Conservation (phyloP, 169 alveolate species). For the Plasmodium blacklocki region DNA sequence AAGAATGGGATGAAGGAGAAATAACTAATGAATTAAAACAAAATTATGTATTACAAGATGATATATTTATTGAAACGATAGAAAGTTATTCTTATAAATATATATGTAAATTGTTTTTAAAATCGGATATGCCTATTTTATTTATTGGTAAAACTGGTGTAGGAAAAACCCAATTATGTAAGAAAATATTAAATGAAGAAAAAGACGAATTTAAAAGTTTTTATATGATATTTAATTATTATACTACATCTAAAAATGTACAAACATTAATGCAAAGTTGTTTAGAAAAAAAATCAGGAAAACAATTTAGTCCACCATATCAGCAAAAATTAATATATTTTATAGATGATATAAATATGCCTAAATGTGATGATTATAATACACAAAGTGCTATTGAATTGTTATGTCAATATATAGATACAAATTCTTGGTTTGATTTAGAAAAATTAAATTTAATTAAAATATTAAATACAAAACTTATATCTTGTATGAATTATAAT, state of each 20-base stretch:
- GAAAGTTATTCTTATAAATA: constrained; percentile 62
- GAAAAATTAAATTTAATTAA: constrained; percentile 93
- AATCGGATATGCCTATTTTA: constrained; percentile 53
- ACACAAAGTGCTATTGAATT: constrained; percentile 96
- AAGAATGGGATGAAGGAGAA: constrained; percentile 86
- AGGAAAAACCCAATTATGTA: constrained; percentile 93
- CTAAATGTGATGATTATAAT: constrained; percentile 94
- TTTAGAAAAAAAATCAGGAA: constrained; percentile 96
- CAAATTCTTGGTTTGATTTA: constrained; percentile 94
- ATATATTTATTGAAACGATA: constrained; percentile 63
- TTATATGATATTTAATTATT: constrained; percentile 84
- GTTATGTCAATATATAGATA: constrained; percentile 94
- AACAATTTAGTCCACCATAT: constrained; percentile 95
- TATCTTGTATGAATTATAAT: constrained; percentile 95
- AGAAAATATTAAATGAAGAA: constrained; percentile 93
- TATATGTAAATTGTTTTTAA: constrained; percentile 43
- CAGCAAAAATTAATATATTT: constrained; percentile 94
- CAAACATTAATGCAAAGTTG: constrained; percentile 86
- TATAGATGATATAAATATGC: constrained; percentile 97
- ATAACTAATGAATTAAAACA: constrained; percentile 18
- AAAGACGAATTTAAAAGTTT: constrained; percentile 90
- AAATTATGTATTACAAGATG: constrained; percentile 19
- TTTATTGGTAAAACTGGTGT: constrained; percentile 73
- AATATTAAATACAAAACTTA: constrained; percentile 92
- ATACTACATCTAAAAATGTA: constrained; percentile 80